phyloP scores from a whole-genome alignment of 1,284 basidiomycete genomes.

The Pseudozyma sp. region DNA sequence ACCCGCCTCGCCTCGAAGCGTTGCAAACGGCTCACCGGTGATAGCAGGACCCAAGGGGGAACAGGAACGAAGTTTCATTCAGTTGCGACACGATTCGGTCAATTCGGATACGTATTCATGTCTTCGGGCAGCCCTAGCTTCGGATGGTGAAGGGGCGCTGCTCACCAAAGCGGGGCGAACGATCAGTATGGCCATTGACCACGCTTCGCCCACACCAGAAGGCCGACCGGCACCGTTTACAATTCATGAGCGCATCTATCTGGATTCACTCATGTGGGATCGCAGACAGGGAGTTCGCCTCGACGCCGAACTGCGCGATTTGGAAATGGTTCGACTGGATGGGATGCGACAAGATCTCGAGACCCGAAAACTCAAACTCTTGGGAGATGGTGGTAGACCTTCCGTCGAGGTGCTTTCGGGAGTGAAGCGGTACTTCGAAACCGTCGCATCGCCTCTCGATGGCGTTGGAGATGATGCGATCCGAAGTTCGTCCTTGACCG shows the following conservation, averaged over 20 bases:
- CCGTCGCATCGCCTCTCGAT: constrained; percentile 12
- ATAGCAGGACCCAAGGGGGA: constrained; percentile 14
- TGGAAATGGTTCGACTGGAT: constrained; percentile 26
- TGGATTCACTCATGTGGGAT: constrained; percentile 54
- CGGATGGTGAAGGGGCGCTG: constrained; percentile 46
- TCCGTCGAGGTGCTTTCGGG: constrained; percentile 25
- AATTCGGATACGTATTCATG: constrained; percentile 44
- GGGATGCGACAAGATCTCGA: constrained; percentile 30
- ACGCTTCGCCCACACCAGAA: constrained; percentile 9
- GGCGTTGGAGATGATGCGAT: constrained; percentile 17
- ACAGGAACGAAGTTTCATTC: constrained; percentile 24
- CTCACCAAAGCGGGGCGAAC: constrained; percentile 31
- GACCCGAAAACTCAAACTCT: constrained; percentile 29
- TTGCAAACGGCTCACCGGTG: neutral
- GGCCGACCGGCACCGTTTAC: constrained; percentile 23
- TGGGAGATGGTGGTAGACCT: constrained; percentile 21
- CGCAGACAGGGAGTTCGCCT: constrained; percentile 37
- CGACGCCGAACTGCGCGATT: constrained; percentile 33
- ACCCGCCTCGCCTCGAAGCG: constrained; percentile 14
- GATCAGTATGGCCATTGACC: constrained; percentile 40
- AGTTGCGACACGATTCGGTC: constrained; percentile 43
- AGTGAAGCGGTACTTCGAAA: constrained; percentile 39
- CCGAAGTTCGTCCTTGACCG: constrained; percentile 19
- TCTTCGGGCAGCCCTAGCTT: constrained; percentile 35
- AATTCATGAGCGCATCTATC: constrained; percentile 37